A percentile compares a stretch with the other conserved stretches of the same genome.
Conservation (phyloP, 169 alveolate genomes). For the Plasmodium yoelii region DNA sequence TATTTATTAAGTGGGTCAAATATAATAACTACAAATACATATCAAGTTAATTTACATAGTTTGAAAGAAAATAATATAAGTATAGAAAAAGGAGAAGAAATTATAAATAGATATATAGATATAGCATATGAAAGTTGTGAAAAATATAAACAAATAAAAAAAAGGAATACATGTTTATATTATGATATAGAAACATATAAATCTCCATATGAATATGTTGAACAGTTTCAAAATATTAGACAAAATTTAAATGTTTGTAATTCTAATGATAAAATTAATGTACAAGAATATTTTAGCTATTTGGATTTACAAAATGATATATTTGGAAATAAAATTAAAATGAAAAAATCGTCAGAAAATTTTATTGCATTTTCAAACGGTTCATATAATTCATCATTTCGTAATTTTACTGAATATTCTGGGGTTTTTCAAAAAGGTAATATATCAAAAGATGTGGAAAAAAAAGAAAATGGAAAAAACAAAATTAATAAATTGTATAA, state of each 20-base stretch:
- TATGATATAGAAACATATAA: not conserved
- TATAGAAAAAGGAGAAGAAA: constrained; percentile 42
- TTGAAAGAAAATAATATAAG: constrained; percentile 18
- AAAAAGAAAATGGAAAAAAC: not conserved
- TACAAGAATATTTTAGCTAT: constrained; percentile 9
- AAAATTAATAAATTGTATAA: not conserved
- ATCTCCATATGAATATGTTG: constrained; percentile 34
- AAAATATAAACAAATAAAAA: constrained; percentile 30
- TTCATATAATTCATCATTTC: constrained; percentile 29
- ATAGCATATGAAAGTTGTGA: constrained; percentile 39
- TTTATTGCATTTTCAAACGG: constrained; percentile 62
- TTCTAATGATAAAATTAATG: constrained; percentile 16
- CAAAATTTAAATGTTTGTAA: constrained; percentile 8
- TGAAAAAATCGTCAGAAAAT: not conserved
- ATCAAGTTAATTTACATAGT: constrained; percentile 59
- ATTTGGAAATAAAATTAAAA: not conserved
- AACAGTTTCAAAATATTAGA: constrained; percentile 20
- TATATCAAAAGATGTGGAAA: not conserved
- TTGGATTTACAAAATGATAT: not conserved
- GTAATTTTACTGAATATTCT: constrained; percentile 58
- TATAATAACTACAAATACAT: constrained; percentile 46
- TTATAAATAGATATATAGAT: constrained; percentile 37
- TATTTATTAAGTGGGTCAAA: constrained; percentile 41
- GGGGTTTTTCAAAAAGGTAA: constrained; percentile 34
- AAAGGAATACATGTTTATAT: not conserved